phyloP scores from a whole-genome alignment of 169 alveolate species.

The Plasmodium adleri region DNA sequence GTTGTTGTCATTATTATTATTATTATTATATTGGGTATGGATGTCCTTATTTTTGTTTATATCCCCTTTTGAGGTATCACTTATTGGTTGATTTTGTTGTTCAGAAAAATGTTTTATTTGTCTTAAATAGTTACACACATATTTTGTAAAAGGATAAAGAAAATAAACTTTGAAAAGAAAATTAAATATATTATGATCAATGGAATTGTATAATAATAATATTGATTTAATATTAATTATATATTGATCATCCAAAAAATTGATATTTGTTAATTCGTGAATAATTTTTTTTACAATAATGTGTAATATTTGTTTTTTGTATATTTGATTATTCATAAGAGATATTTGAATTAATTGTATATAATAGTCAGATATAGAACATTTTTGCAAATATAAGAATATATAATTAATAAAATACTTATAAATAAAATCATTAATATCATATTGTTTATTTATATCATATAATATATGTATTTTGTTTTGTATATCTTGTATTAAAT shows the following conservation, averaged over 20 bases:
- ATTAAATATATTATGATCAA: slow-evolving; percentile 36
- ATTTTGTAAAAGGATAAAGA: slow-evolving; percentile 43
- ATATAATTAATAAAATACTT: slow-evolving; percentile 24
- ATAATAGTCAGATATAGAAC: slow-evolving; percentile 22
- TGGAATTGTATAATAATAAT: slow-evolving; percentile 22
- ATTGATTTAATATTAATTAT: slow-evolving; percentile 21
- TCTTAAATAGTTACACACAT: slow-evolving; percentile 59
- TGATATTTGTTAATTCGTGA: slow-evolving; percentile 16
- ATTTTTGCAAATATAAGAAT: slow-evolving; percentile 22
- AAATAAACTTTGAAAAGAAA: slow-evolving; percentile 58
- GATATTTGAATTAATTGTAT: slow-evolving; percentile 48
- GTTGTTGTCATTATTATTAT: no score
- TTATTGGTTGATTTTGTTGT: neutral
- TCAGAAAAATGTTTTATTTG: slow-evolving; percentile 17
- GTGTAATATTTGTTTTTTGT: slow-evolving; percentile 64
- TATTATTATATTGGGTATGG: neutral
- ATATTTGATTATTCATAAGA: slow-evolving; percentile 34
- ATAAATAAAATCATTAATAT: slow-evolving; percentile 21
- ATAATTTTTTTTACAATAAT: slow-evolving; percentile 41
- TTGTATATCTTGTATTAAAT: slow-evolving; percentile 21
- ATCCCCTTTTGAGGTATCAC: neutral
- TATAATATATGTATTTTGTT: slow-evolving; percentile 36
- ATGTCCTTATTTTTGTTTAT: neutral
- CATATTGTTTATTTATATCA: slow-evolving; percentile 64
- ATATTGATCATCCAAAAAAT: slow-evolving; percentile 22